Conservation (phyloP, 177 flowering plant species). For the Tripterygium wilfordii region DNA sequence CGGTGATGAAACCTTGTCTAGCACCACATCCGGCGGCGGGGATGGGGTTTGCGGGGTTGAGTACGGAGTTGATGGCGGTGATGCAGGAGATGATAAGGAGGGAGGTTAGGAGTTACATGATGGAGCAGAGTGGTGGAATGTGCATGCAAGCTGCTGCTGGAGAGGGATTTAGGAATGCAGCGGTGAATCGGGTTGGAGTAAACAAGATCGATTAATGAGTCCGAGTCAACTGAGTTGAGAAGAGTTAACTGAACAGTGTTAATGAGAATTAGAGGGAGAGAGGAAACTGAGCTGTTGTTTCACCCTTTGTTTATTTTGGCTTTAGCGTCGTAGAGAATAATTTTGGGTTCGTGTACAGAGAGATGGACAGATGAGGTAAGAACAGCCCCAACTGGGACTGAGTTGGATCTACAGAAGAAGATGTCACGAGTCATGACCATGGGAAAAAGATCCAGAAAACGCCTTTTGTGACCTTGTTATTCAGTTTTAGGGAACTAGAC, state of each 20-base stretch:
- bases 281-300: constrained; percentile 2
- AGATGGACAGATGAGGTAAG: background rate
- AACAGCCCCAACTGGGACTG: no score
- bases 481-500: no score
- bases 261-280: constrained; percentile 8
- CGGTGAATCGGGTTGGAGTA: constrained; percentile 40
- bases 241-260: background rate
- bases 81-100: constrained; percentile 84
- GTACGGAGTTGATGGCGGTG: constrained; percentile 53
- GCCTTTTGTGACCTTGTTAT: no score
- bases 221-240: background rate
- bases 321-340: constrained; percentile 5
- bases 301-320: background rate
- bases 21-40: constrained; percentile 5
- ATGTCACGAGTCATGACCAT: no score
- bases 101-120: constrained; percentile 81
- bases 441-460: background rate
- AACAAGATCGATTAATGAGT: constrained; percentile 37
- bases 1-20: background rate
- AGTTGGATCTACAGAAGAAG: no score
- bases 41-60: constrained; percentile 27
- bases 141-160: constrained; percentile 16
- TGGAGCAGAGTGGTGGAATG: constrained; percentile 19
- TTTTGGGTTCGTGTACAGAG: constrained; percentile 20
- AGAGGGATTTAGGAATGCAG: constrained; percentile 36